These are phyloP conservation scores for Mimosa pudica DNA, from an alignment of 306 rosid genomes.

Conservation along the genomic window DNA sequence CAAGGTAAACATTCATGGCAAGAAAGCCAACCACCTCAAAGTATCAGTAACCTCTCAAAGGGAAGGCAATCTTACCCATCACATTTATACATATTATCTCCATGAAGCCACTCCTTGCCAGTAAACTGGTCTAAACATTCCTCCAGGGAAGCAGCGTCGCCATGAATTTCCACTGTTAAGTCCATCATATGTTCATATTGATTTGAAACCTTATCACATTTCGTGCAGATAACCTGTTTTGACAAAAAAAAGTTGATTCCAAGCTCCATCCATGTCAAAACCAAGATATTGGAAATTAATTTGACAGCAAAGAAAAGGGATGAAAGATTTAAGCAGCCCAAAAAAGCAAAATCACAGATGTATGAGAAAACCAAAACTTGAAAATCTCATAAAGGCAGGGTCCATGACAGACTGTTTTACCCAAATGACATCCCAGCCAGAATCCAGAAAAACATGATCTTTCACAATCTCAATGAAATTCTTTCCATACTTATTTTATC, in stretches of 20 bases:
- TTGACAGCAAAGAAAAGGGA: slow-evolving; percentile 4
- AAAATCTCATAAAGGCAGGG: slow-evolving; percentile 3
- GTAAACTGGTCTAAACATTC: slow-evolving; percentile 97
- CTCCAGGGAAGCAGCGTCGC: slow-evolving; percentile 89
- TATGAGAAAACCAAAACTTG: slow-evolving; percentile 11
- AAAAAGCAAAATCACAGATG: slow-evolving; percentile 10
- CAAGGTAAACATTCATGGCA: neutral
- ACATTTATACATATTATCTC: slow-evolving; percentile 95
- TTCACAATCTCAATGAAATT: neutral
- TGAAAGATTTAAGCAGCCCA: neutral
- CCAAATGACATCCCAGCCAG: slow-evolving; percentile 17
- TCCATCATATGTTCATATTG: slow-evolving; percentile 98
- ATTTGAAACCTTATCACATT: slow-evolving; percentile 75
- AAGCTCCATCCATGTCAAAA: slow-evolving; percentile 25
- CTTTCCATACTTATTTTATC: slow-evolving; percentile 4
- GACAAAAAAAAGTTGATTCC: neutral
- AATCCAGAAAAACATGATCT: slow-evolving; percentile 22
- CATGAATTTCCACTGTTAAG: slow-evolving; percentile 96
- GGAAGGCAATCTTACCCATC: slow-evolving; percentile 71
- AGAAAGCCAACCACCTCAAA: slow-evolving; percentile 1
- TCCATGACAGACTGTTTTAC: slow-evolving; percentile 6
- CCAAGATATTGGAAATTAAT: slow-evolving; percentile 16
- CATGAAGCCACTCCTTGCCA: slow-evolving; percentile 78
- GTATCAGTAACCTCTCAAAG: slow-evolving; percentile 23
- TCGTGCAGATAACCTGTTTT: slow-evolving; percentile 80